Conservation (phyloP, 129 eudicot species). For the Ambrosia artemisiifolia region DNA sequence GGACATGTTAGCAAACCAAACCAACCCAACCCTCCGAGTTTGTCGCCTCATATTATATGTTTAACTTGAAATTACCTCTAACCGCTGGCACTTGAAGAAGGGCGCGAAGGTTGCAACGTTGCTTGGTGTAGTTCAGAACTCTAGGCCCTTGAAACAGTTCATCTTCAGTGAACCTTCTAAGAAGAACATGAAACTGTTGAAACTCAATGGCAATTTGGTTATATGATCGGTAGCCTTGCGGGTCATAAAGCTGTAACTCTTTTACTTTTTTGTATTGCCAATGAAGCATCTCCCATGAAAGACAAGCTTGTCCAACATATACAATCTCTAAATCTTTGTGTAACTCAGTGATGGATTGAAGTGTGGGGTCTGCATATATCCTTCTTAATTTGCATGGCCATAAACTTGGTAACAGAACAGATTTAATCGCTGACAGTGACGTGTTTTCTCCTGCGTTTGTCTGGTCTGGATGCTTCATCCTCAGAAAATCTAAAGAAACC, state of each 20-base stretch:
- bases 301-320: constrained; percentile 83
- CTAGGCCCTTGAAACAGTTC: constrained; percentile 81
- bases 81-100: constrained; percentile 85
- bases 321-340: constrained; percentile 66
- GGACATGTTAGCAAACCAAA: neutral
- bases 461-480: constrained; percentile 62
- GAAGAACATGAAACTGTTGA: constrained; percentile 83
- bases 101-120: constrained; percentile 40
- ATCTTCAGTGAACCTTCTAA: constrained; percentile 75
- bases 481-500: constrained; percentile 51
- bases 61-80: constrained; percentile 46
- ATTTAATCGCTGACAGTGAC: constrained; percentile 40
- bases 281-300: constrained; percentile 85
- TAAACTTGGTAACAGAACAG: constrained; percentile 38
- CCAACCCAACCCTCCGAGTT: neutral
- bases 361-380: constrained; percentile 62
- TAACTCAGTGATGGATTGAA: constrained; percentile 53
- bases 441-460: constrained; percentile 40
- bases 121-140: constrained; percentile 53
- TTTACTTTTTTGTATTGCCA: constrained; percentile 70
- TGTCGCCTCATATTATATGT: neutral
- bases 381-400: constrained; percentile 50
- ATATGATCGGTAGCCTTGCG: constrained; percentile 51
- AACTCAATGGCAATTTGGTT: constrained; percentile 70
- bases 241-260: constrained; percentile 53